Evolutionary conservation across 208 protist species (phyloP).

Genomic region (Acanthamoeba lenticulata): DNA sequence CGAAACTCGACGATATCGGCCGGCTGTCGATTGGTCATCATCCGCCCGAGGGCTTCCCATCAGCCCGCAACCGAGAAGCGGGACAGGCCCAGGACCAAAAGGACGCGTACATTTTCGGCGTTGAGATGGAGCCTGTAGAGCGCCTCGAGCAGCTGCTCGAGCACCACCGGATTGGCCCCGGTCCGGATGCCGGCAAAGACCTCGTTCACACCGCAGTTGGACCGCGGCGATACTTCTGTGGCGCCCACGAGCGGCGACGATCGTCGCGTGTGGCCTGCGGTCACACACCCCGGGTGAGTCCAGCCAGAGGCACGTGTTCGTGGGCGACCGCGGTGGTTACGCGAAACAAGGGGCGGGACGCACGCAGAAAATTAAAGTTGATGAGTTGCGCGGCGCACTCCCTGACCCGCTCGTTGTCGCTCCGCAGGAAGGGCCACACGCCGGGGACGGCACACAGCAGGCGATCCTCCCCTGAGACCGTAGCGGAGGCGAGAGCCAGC

Average conservation of each 20-base stretch:
- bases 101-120: background rate
- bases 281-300: no score
- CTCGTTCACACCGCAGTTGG: background rate
- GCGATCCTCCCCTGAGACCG: background rate
- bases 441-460: background rate
- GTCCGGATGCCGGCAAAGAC: background rate
- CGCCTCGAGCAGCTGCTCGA: slow-evolving; percentile 23
- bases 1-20: background rate
- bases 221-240: background rate
- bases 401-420: slow-evolving; percentile 41
- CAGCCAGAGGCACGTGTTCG: no score
- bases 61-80: background rate
- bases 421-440: background rate
- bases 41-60: background rate
- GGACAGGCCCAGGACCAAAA: background rate
- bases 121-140: background rate
- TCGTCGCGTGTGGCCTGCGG: background rate
- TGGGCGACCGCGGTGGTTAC: no score
- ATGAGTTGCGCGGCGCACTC: background rate
- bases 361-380: slow-evolving; percentile 48
- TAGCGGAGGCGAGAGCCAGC: background rate
- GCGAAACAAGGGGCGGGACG: background rate
- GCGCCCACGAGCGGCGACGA: background rate
- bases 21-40: background rate
- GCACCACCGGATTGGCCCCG: background rate